Evolutionary conservation across 768 basidiomycete genomes (phyloP), one percentile per base, ranked within the genome.

Genomic region (Termitomyces heimii): DNA sequence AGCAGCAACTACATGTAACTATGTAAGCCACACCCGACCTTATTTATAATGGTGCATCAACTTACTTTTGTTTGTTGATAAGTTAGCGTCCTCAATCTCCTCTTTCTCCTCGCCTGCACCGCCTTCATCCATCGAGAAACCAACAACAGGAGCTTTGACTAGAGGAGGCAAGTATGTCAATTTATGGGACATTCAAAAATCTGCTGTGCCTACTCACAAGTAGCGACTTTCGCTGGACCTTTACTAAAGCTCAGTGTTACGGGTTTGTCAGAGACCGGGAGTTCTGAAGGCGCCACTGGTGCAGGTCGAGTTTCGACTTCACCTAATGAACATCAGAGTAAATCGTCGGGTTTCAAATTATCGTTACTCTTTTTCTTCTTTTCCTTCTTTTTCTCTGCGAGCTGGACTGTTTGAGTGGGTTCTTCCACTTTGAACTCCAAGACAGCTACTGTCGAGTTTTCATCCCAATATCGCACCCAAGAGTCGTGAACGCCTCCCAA

Each of bases 381-480:
- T 62, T 89, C 84, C 56, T 81, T 78, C 60, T 79, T 75, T 49
- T 75, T 73, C 26, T 78, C 73, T 1, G 71, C 53, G 24, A 73
- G 64, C 10, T 71, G 66, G 5, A 68, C 56, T 12, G 75, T 67
- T 26, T 78, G 77, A 0, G 65, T 65, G 16, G 82, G 74, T 64
- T 83, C 79, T 55, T 89, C 87, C 5, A 91, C 89, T 66, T 90
- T 82, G 66, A 92, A 93, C 63, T 89, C 88, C 46, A 92, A 73
- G 13, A 88, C 80, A 34, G 87, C 85, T 26, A 85, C 80, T 1
- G 84, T 88, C 1, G 91, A 88, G 34, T 76, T 82, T 65, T 95
- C 92, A 63, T 98, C 95, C 94, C 96, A 96, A 70, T 98, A 98
- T 56, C 85, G 77, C 24, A 92, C 86, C 83, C 86, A 92, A 7